Evolutionary conservation across 1,139 yeast species (phyloP), one percentile per base, ranked within the genome.

Genomic region (Candida glucosophila): DNA sequence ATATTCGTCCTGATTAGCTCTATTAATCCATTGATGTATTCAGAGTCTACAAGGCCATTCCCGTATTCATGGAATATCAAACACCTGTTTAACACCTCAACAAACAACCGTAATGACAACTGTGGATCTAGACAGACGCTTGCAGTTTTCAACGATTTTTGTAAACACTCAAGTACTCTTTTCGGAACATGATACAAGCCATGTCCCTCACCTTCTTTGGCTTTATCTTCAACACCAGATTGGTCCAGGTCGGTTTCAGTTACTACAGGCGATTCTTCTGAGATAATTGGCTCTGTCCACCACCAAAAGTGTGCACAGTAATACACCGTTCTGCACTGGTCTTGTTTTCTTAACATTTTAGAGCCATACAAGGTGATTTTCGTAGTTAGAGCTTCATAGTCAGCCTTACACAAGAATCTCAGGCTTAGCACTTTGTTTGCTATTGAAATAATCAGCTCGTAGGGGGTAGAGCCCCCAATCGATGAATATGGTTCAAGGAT

Each of bases 231-330:
- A n/a, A n/a, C n/a, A 7, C 29, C 37, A 9, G 34, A 27, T 10
- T 22, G 27, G 6, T 24, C 27, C 14, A 26, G 18, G 8, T 20
- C 32, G 8, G 27, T 32, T 4, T 24, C 30, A 11, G 24, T 33
- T 3, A 46, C 43, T 1, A 53, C 51, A 1, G 59, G 55, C 3
- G 52, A 41, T 7, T 26, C 32, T 5, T 44, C 58, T 6, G 48
- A 55, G 14, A 52, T 42, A 20, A 49, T 42, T 9, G 35, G 39
- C 37, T 80, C 88, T 12, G 78, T 68, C 50, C 92, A 81, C 93
- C 95, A 86, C 95, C 96, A 90, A 27, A 90, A 58, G 52, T 90
- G 96, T 3, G 95, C 78, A 28, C 95, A 88, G 28, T 74, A 56
- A 44, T 81, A 83, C 5, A 90, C 93, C 0, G 95, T 77, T 13